These are phyloP conservation scores for Coemansia sp. DNA, from an alignment of 192 early-diverging fungal genomes.

Conservation along the genomic window DNA sequence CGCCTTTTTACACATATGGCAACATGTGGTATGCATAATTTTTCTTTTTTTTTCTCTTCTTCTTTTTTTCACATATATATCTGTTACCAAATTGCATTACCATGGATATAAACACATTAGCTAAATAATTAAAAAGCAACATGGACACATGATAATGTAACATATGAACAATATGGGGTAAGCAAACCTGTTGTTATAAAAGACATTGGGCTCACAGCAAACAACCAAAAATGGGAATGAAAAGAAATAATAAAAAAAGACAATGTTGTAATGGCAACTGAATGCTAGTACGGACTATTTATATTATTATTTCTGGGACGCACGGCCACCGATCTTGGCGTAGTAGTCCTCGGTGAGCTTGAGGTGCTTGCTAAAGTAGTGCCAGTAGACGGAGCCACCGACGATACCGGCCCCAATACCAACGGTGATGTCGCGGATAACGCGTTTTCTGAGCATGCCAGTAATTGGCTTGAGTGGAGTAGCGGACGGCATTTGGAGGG, in stretches of 20 bases:
- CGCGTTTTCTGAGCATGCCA: constrained; percentile 49
- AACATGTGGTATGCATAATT: neutral
- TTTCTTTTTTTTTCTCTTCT: neutral
- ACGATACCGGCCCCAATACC: constrained; percentile 44
- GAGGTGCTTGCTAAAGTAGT: constrained; percentile 46
- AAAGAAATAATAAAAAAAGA: no score
- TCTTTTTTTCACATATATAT: constrained; percentile 1
- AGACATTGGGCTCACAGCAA: no score
- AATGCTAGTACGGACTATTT: no score
- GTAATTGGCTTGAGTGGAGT: constrained; percentile 57
- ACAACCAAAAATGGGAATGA: no score
- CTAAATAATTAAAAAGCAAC: no score
- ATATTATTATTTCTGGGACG: constrained; percentile 43
- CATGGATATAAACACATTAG: no score
- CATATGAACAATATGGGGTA: no score
- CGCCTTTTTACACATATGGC: no score
- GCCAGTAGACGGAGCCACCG: constrained; percentile 46
- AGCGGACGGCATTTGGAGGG: constrained; percentile 42
- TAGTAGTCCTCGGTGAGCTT: constrained; percentile 51
- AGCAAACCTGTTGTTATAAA: no score
- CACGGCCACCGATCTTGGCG: constrained; percentile 42
- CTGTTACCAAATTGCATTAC: no score
- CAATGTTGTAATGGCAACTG: no score
- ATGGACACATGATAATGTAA: neutral
- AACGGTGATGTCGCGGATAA: constrained; percentile 48